Conservation (phyloP, 2,329 filamentous ascomycete genomes). For the Pseudopyricularia cyperi region DNA sequence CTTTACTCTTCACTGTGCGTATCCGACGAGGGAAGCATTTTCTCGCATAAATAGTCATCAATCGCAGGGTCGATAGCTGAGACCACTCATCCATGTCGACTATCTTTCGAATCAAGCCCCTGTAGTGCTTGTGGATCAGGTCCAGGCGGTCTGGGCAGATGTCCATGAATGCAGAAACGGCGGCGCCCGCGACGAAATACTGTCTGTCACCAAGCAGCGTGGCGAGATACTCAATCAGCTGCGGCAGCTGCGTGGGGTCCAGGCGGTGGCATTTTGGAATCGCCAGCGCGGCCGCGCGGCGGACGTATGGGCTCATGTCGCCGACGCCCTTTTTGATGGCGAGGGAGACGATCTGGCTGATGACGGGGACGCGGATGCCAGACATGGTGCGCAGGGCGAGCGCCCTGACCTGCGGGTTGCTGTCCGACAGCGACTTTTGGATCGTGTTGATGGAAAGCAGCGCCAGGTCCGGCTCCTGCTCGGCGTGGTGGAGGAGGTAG, state of each 20-base stretch:
- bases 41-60: constrained; percentile 76
- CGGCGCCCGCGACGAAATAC: constrained; percentile 92
- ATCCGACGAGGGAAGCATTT: constrained; percentile 71
- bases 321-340: constrained; percentile 88
- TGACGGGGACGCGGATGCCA: constrained; percentile 90
- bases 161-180: constrained; percentile 78
- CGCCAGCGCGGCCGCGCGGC: constrained; percentile 82
- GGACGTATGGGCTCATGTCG: constrained; percentile 90
- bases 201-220: constrained; percentile 78
- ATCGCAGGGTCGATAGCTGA: constrained; percentile 67
- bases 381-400: constrained; percentile 95
- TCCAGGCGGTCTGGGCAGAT: constrained; percentile 81
- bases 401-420: constrained; percentile 79
- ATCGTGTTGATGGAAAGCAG: constrained; percentile 97
- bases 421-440: constrained; percentile 89
- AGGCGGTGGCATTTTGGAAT: constrained; percentile 93
- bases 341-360: constrained; percentile 91
- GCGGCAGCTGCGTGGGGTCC: constrained; percentile 73
- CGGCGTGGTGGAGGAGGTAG: constrained; percentile 92
- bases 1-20: constrained; percentile 25
- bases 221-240: constrained; percentile 70
- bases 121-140: constrained; percentile 82
- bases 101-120: constrained; percentile 71
- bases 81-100: constrained; percentile 99
- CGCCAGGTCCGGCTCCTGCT: constrained; percentile 88